Evolutionary conservation across 495 filamentous ascomycete genomes (phyloP).

Genomic region (Aspergillus cristatus): DNA sequence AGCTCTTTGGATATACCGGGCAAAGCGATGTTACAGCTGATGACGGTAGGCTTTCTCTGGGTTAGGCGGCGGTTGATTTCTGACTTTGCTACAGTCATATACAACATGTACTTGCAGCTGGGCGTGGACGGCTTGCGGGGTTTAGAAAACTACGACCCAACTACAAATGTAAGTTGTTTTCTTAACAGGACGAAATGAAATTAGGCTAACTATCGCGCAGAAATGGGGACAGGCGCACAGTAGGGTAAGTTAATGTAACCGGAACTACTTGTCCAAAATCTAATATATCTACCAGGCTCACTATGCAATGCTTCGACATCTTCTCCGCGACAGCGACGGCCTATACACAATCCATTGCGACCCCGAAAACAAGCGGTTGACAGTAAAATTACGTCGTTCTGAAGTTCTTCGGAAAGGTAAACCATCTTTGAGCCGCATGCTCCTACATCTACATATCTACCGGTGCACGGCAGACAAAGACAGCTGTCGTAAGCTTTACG

Average conservation of each 20-base stretch:
- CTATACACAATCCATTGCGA: slow-evolving; percentile 19
- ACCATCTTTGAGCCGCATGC: slow-evolving; percentile 31
- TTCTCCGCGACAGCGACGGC: slow-evolving; percentile 24
- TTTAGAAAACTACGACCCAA: slow-evolving; percentile 33
- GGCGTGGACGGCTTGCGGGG: slow-evolving; percentile 35
- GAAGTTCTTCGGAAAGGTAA: slow-evolving; percentile 31
- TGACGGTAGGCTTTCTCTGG: slow-evolving; percentile 15
- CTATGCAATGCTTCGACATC: slow-evolving; percentile 31
- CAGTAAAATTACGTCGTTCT: slow-evolving; percentile 23
- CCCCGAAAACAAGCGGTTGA: slow-evolving; percentile 7
- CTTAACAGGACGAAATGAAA: no score
- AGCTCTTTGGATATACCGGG: slow-evolving; percentile 24
- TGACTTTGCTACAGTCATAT: slow-evolving; percentile 21
- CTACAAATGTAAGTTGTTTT: slow-evolving; percentile 18
- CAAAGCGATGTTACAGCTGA: slow-evolving; percentile 20
- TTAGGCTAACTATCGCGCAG: slow-evolving; percentile 8
- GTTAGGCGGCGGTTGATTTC: not conserved
- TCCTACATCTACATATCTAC: slow-evolving; percentile 36
- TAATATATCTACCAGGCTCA: slow-evolving; percentile 23
- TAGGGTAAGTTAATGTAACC: slow-evolving; percentile 15
- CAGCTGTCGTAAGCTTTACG: slow-evolving; percentile 28
- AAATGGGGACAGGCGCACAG: slow-evolving; percentile 41
- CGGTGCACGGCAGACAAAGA: slow-evolving; percentile 37
- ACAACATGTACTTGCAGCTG: slow-evolving; percentile 36
- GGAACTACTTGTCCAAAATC: not conserved